Conservation (phyloP, 2,329 filamentous ascomycete species). For the Rhexocercosporidium sp. region DNA sequence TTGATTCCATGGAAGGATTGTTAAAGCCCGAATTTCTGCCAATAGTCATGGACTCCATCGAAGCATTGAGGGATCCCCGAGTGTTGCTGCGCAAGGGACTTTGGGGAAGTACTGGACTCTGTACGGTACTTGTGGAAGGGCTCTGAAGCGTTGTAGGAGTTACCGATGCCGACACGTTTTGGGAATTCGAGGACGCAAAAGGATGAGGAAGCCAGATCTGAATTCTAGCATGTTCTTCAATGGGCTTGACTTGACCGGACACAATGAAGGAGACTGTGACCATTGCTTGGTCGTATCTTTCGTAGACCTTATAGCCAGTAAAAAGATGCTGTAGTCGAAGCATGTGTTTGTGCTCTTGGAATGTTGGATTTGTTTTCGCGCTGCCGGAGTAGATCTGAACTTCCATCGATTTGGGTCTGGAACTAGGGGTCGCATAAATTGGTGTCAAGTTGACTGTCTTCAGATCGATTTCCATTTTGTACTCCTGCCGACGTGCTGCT, state of each 20-base stretch:
- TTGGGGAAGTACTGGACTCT: neutral
- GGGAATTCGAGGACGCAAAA: neutral
- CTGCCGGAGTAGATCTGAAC: conserved; percentile 14
- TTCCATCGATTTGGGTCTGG: conserved; percentile 19
- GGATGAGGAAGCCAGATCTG: conserved; percentile 9
- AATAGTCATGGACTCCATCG: conserved; percentile 4
- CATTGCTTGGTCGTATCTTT: conserved; percentile 25
- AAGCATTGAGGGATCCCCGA: neutral
- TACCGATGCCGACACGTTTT: neutral
- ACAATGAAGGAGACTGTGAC: conserved; percentile 22
- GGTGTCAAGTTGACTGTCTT: conserved; percentile 23
- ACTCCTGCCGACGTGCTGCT: conserved; percentile 16
- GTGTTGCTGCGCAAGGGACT: neutral
- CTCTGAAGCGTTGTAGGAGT: neutral
- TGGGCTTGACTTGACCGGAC: conserved; percentile 8
- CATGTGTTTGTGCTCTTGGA: conserved; percentile 21
- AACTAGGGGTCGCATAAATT: conserved; percentile 26
- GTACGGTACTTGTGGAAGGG: neutral
- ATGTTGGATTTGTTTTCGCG: conserved; percentile 21
- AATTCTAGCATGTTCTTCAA: conserved; percentile 23
- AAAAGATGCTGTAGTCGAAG: conserved; percentile 20
- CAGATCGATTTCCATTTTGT: conserved; percentile 25
- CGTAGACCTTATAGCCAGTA: conserved; percentile 24
- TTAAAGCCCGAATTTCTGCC: neutral
- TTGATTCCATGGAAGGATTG: neutral